phyloP scores from a whole-genome alignment of 352 stramenopile species.

The Albugo laibachii region DNA sequence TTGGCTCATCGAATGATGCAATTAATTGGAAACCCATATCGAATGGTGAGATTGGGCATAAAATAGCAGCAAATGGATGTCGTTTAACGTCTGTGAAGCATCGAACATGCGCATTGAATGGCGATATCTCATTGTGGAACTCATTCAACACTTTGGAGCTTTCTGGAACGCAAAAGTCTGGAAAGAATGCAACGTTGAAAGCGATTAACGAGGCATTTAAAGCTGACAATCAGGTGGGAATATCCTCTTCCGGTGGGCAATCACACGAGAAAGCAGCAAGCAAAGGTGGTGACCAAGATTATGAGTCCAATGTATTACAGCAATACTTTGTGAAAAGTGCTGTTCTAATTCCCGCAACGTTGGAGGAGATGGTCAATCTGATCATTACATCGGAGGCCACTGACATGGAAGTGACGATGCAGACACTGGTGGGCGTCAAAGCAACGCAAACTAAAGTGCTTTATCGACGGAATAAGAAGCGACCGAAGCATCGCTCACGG shows the following conservation, averaged over 20 bases:
- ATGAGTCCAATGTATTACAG: slow-evolving; percentile 36
- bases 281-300: slow-evolving; percentile 11
- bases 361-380: slow-evolving; percentile 45
- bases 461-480: slow-evolving; percentile 30
- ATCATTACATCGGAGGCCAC: slow-evolving; percentile 36
- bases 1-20: slow-evolving; percentile 22
- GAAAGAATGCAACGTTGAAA: not conserved
- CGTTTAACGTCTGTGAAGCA: slow-evolving; percentile 5
- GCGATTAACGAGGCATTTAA: not conserved
- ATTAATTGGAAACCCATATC: slow-evolving; percentile 20
- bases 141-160: slow-evolving; percentile 21
- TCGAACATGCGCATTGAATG: slow-evolving; percentile 38
- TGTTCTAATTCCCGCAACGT: slow-evolving; percentile 28
- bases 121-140: slow-evolving; percentile 39
- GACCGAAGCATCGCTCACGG: not conserved
- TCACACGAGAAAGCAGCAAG: not conserved
- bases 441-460: slow-evolving; percentile 26
- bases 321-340: slow-evolving; percentile 58
- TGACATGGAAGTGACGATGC: slow-evolving; percentile 23
- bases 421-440: slow-evolving; percentile 47
- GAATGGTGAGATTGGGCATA: not conserved
- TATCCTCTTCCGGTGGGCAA: not conserved
- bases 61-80: no score
- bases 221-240: not conserved
- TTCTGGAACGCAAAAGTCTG: slow-evolving; percentile 8